Base-by-base conservation (phyloP, 108 stramenopile genomes). In the Craspedostauros australis region DNA sequence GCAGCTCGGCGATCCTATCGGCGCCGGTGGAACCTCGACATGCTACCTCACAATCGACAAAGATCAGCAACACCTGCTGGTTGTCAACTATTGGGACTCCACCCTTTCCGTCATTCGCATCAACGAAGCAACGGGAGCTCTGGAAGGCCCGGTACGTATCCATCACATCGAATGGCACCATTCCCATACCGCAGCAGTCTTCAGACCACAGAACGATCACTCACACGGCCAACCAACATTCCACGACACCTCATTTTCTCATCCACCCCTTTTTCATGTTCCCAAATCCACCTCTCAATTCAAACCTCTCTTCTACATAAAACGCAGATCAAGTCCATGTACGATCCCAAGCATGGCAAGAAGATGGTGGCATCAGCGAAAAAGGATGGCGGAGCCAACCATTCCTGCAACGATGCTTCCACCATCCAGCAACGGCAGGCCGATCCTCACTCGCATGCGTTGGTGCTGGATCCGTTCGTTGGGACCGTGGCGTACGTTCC, bases 41-140 rank as follows among this genome's bases (percentile, higher is more conserved):
- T 96, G 96, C 81, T 96, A 95, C 62, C 59, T 96, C 30, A 95
- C 94, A 25, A 86, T 96, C 40, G 92, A 93, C 64, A 71, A 64
- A 22, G 76, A 77, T 14, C 67, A 73, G 39, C 65, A 70, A 45
- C 70, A 95, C 62, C 49, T 95, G 47, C 68, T 96, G 19, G 83
- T 88, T 23, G 92, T 92, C 22, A 96, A 96, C 70, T 96, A 95
- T 54, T 96, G 96, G 96, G 82, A 94, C 60, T 86, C 88, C 3
- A 86, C 90, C 3, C 66, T 96, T 9, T 88, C 65, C 19, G 84
- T 88, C 1, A 84, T 96, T 56, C 92, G 90, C 5, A 38, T 94
- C 22, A 65, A 70, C 30, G 64, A 54, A 8, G 72, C 75, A 19
- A 90, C 84, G 15, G 88, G 88, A 18, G 72, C 68, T 4, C 76